A percentile compares a stretch with the other conserved stretches of the same genome.
These are phyloP conservation scores for Centrapalus pauciflorus DNA, from an alignment of 129 eudicot genomes.

Conservation along the genomic window DNA sequence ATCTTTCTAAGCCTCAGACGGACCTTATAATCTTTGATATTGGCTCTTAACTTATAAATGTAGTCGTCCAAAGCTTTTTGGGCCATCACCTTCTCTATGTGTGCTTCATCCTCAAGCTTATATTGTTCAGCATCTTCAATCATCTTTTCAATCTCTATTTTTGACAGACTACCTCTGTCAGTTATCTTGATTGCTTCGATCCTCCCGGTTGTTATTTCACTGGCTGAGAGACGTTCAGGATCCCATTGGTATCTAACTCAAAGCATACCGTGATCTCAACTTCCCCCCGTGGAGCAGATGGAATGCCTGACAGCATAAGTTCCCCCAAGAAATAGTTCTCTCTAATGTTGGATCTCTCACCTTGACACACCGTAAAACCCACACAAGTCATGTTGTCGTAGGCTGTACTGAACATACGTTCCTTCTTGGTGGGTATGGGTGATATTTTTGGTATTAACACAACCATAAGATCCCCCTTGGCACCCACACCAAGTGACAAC, in stretches of 20 bases:
- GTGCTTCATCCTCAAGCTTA: slow-evolving; percentile 24
- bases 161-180: slow-evolving; percentile 2
- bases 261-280: not conserved
- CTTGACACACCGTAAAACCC: not conserved
- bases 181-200: slow-evolving; percentile 16
- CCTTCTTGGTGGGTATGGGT: slow-evolving; percentile 20
- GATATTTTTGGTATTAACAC: slow-evolving; percentile 5
- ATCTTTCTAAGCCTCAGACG: slow-evolving; percentile 3
- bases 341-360: not conserved
- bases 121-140: slow-evolving; percentile 23
- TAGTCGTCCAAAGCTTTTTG: not conserved
- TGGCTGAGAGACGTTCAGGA: slow-evolving; percentile 11
- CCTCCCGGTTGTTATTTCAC: slow-evolving; percentile 10
- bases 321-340: slow-evolving; percentile 3
- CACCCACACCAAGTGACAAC: not conserved
- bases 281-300: not conserved
- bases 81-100: slow-evolving; percentile 11
- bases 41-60: slow-evolving; percentile 13
- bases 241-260: slow-evolving; percentile 17
- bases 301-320: not conserved
- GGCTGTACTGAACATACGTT: not conserved
- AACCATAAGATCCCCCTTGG: not conserved
- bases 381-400: not conserved
- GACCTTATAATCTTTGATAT: not conserved
- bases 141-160: slow-evolving; percentile 20